Percentiles rank a stretch among this genome's conserved stretches.
These are phyloP conservation scores for Salix dunnii DNA, from an alignment of 345 rosid genomes.

Conservation along the genomic window DNA sequence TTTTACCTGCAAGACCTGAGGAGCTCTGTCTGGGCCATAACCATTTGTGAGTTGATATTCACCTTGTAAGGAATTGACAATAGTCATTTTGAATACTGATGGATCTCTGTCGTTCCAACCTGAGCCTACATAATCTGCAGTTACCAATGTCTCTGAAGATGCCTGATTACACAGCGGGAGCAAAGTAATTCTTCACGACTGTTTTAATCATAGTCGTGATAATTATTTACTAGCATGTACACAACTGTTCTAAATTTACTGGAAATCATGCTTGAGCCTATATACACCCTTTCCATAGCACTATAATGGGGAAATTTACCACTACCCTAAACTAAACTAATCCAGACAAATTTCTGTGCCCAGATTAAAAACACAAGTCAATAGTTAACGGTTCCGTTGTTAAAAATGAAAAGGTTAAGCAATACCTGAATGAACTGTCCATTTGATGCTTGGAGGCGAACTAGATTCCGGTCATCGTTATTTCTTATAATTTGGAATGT, in stretches of 20 bases:
- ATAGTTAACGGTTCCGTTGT: not conserved
- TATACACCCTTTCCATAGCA: not conserved
- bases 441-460: constrained; percentile 28
- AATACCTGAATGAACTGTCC: constrained; percentile 35
- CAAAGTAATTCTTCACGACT: not conserved
- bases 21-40: constrained; percentile 32
- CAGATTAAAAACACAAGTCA: not conserved
- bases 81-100: constrained; percentile 31
- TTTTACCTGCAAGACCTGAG: constrained; percentile 25
- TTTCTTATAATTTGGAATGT: constrained; percentile 28
- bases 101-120: constrained; percentile 33
- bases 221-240: not conserved
- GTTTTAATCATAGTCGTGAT: not conserved
- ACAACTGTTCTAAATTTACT: not conserved
- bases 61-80: constrained; percentile 13
- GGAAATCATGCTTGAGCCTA: not conserved
- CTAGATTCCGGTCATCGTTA: constrained; percentile 5
- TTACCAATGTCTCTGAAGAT: constrained; percentile 12
- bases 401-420: not conserved
- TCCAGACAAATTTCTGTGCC: not conserved
- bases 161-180: not conserved
- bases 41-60: constrained; percentile 42
- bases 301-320: not conserved
- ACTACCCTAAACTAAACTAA: not conserved
- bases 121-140: constrained; percentile 30